A percentile compares a stretch with the other conserved stretches of the same genome.
phyloP scores from a whole-genome alignment of 495 filamentous ascomycete genomes.

The Hypomontagnella monticulosa region DNA sequence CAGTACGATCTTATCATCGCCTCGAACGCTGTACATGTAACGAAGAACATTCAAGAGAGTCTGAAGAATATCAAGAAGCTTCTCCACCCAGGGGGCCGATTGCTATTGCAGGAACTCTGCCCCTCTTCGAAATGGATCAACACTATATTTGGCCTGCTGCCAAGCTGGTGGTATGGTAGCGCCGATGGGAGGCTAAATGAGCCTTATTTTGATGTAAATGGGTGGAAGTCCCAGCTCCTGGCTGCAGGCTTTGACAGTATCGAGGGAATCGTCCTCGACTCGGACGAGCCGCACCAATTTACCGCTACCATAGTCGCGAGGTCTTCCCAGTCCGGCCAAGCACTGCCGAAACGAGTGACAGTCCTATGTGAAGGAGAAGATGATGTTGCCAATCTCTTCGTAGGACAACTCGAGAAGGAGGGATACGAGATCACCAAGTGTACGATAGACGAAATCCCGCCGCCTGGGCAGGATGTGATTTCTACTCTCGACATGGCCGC shows the following conservation, averaged over 20 bases:
- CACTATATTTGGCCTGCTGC: slow-evolving; percentile 45
- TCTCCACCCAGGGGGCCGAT: slow-evolving; percentile 47
- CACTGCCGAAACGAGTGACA: slow-evolving; percentile 16
- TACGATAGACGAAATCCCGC: slow-evolving; percentile 38
- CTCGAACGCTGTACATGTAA: slow-evolving; percentile 53
- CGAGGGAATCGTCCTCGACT: slow-evolving; percentile 42
- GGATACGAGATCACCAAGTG: slow-evolving; percentile 38
- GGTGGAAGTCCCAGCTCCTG: slow-evolving; percentile 50
- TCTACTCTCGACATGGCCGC: slow-evolving; percentile 48
- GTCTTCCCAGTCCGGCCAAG: background rate
- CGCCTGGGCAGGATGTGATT: slow-evolving; percentile 45
- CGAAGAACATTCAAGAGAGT: slow-evolving; percentile 45
- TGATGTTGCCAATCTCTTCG: background rate
- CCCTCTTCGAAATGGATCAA: slow-evolving; percentile 35
- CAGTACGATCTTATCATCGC: slow-evolving; percentile 44
- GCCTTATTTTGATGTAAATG: slow-evolving; percentile 46
- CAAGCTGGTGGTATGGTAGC: slow-evolving; percentile 55
- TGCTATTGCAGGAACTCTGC: slow-evolving; percentile 36
- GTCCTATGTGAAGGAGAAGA: slow-evolving; percentile 13
- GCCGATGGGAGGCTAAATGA: slow-evolving; percentile 42
- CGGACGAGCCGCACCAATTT: slow-evolving; percentile 46
- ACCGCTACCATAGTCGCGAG: slow-evolving; percentile 32
- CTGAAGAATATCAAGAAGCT: slow-evolving; percentile 50
- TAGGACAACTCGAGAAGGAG: slow-evolving; percentile 10
- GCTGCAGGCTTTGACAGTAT: slow-evolving; percentile 44